Conservation (phyloP, 306 rosid species). For the Fagus sylvatica region DNA sequence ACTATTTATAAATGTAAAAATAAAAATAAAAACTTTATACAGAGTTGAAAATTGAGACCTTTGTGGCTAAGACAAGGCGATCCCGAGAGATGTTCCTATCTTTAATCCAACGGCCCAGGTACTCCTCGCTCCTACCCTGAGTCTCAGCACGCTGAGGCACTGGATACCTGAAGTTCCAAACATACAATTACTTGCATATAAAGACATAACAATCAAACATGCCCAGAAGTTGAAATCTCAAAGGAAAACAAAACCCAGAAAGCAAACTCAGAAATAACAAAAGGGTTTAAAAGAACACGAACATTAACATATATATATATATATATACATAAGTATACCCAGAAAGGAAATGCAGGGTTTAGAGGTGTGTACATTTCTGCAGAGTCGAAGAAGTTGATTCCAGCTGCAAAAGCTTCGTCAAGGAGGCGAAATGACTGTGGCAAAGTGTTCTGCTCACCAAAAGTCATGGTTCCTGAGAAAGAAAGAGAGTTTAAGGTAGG, state of each 20-base stretch:
- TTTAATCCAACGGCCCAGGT: conserved; percentile 77
- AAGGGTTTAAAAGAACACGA: background rate
- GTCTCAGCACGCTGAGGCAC: conserved; percentile 82
- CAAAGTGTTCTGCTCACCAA: conserved; percentile 78
- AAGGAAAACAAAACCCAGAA: background rate
- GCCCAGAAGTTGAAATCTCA: background rate
- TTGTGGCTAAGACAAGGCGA: conserved; percentile 66
- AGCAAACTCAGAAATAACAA: background rate
- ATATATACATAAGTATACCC: background rate
- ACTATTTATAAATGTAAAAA: background rate
- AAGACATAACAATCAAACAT: background rate
- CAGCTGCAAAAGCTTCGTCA: conserved; percentile 60
- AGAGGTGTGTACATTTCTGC: conserved; percentile 68
- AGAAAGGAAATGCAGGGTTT: background rate
- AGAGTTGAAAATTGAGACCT: conserved; percentile 40
- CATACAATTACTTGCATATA: background rate
- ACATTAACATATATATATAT: background rate
- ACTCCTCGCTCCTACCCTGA: conserved; percentile 83
- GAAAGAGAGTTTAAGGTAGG: background rate
- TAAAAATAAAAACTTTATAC: background rate
- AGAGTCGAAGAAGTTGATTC: conserved; percentile 87
- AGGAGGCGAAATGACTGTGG: conserved; percentile 67
- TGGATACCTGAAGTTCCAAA: conserved; percentile 58
- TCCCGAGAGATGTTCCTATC: conserved; percentile 58
- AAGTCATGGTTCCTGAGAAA: conserved; percentile 80